These are phyloP conservation scores for Pseudogymnoascus sp. DNA, from an alignment of 2,329 filamentous ascomycete species.

Conservation along the genomic window DNA sequence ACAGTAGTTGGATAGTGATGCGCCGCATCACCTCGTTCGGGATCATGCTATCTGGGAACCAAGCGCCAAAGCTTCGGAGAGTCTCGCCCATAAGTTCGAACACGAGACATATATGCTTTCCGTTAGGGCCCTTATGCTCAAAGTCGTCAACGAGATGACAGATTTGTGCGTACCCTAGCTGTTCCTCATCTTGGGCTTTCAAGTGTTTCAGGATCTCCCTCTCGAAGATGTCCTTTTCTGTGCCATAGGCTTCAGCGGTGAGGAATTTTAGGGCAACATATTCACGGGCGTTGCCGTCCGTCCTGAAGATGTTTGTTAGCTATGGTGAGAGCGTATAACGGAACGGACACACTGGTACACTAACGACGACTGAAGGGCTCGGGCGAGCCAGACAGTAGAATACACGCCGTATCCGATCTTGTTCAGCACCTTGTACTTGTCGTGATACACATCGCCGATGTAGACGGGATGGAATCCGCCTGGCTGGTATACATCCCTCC, in stretches of 20 bases:
- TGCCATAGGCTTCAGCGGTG: conserved; percentile 11
- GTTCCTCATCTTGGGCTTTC: not conserved
- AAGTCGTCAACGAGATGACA: conserved; percentile 26
- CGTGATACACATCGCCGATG: conserved; percentile 20
- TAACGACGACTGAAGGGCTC: not conserved
- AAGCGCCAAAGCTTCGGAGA: conserved; percentile 13
- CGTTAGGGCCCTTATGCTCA: conserved; percentile 28
- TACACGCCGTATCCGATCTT: conserved; percentile 24
- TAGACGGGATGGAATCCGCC: conserved; percentile 22
- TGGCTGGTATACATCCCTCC: conserved; percentile 14
- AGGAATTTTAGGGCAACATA: conserved; percentile 1
- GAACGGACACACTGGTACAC: not conserved
- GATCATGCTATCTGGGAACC: conserved; percentile 17
- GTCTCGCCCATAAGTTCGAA: conserved; percentile 28
- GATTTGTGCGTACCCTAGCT: conserved; percentile 19
- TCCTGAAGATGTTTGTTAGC: not conserved
- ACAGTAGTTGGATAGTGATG: too few species aligned
- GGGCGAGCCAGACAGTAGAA: conserved; percentile 25
- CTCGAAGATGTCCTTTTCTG: conserved; percentile 16
- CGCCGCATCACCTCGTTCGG: conserved; percentile 13
- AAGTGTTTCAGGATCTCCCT: conserved; percentile 18
- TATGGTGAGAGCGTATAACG: not conserved
- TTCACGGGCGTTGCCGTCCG: not conserved
- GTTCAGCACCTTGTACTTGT: conserved; percentile 19
- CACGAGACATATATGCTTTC: conserved; percentile 30